A percentile compares a stretch with the other conserved stretches of the same genome.
Conservation (phyloP, 257 asterid species). For the Rauvolfia tetraphylla region DNA sequence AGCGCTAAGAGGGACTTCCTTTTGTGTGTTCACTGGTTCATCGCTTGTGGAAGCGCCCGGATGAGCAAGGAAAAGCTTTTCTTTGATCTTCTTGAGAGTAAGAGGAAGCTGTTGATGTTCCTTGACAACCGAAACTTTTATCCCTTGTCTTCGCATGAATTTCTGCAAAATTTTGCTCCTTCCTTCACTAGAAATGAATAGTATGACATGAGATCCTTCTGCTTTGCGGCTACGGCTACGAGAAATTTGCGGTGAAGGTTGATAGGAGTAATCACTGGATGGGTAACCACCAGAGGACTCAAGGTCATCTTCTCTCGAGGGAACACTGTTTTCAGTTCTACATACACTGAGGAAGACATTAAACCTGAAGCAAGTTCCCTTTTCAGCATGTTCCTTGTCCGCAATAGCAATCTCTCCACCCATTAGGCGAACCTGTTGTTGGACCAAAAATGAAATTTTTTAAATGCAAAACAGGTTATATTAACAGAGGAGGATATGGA, state of each 20-base stretch:
- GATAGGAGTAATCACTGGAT: conserved; percentile 22
- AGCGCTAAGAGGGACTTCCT: conserved; percentile 47
- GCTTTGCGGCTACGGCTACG: conserved; percentile 31
- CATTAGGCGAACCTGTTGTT: conserved; percentile 25
- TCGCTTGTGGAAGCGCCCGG: conserved; percentile 30
- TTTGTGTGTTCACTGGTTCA: conserved; percentile 20
- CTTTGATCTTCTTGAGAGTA: conserved; percentile 40
- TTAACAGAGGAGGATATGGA: neutral
- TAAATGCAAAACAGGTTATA: neutral
- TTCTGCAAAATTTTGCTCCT: conserved; percentile 37
- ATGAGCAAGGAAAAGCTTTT: conserved; percentile 14
- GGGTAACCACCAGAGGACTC: conserved; percentile 20
- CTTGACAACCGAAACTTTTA: conserved; percentile 46
- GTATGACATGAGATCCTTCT: conserved; percentile 45
- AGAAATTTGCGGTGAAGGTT: conserved; percentile 19
- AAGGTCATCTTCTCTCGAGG: conserved; percentile 21
- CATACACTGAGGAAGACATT: conserved; percentile 16
- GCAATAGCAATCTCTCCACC: conserved; percentile 30
- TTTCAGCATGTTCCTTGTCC: conserved; percentile 19
- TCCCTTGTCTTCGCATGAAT: conserved; percentile 47
- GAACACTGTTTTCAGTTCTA: neutral
- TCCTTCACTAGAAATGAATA: conserved; percentile 46
- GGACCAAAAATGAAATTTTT: neutral
- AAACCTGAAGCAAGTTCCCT: conserved; percentile 28
- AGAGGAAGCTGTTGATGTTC: conserved; percentile 41